Base-by-base conservation (phyloP, 108 stramenopile species). In the Phaeodactylum tricornutum region DNA sequence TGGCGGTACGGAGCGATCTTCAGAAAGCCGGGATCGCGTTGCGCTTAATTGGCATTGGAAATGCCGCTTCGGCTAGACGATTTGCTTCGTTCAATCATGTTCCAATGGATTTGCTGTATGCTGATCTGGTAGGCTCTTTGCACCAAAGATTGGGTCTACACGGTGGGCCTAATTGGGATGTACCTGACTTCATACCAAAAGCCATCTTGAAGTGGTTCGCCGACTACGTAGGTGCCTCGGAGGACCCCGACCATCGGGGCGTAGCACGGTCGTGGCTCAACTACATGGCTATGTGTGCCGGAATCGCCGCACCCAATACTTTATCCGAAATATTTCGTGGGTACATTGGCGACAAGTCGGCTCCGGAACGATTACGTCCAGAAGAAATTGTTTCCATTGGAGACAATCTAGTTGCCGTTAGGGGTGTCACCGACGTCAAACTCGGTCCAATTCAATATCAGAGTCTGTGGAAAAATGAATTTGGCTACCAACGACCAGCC, bases 241-340 rank as follows among this genome's bases (percentile, higher is more conserved):
- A 43, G 24, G 45, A 55, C 33, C 39, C 32, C 28, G 3, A 26
- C 40, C 34, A 56, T 39, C 8, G 53, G 16, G 59, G 54, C 19
- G 65, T 74, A 27, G 57, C 64, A 4, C 57, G 63, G 29, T 51
- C 75, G 0, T 83, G 81, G 81, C 24, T 83, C 26, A 84, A 84
- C 40, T 84, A 84, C 56, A 42, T 79, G 62, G 75, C 79, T 11
- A 87, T 87, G 84, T 81, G 77, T 40, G 74, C 72, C 5, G 84
- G 84, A 6, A 79, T 86, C 43, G 79, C 64, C 7, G 66, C 77
- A 15, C 72, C 71, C 3, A 78, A 72, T 14, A 87, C 84, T 0
- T 24, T 87, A 6, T 48, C 43, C 1, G 80, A 81, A 47, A 79
- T 86, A 15, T 38, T 79, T 3, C 43, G 80, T 1, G 84, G 84